Conservation (phyloP, 176 grass and related monocot species). For the Pontederia paniculata region DNA sequence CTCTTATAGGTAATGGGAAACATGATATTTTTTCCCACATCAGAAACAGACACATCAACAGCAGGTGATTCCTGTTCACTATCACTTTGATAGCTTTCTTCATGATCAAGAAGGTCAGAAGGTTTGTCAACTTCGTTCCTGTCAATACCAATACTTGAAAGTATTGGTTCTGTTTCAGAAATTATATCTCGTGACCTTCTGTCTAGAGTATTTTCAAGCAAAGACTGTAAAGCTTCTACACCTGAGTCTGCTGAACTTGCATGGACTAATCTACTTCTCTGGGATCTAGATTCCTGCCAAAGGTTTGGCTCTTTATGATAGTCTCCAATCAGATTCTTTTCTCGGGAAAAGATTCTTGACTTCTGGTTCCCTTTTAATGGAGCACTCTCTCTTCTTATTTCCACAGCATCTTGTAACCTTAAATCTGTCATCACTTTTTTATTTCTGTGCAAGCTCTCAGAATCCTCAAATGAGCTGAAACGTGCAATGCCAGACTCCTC, state of each 20-base stretch:
- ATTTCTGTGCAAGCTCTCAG: constrained; percentile 24
- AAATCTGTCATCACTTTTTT: constrained; percentile 19
- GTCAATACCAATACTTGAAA: background rate
- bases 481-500: constrained; percentile 15
- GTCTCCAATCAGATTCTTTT: constrained; percentile 20
- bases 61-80: constrained; percentile 13
- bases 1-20: constrained; percentile 64
- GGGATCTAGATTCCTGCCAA: constrained; percentile 31
- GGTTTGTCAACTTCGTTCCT: constrained; percentile 6
- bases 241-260: constrained; percentile 30
- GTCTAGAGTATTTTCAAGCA: background rate
- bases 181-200: background rate
- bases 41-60: constrained; percentile 5
- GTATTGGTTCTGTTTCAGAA: background rate
- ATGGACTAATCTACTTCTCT: constrained; percentile 16
- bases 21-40: constrained; percentile 24
- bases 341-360: constrained; percentile 11
- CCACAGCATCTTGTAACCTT: constrained; percentile 12
- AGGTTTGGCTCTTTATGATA: constrained; percentile 31
- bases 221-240: background rate
- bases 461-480: constrained; percentile 22
- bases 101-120: background rate
- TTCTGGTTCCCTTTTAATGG: constrained; percentile 20
- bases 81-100: constrained; percentile 10
- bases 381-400: constrained; percentile 3